Conservation (phyloP, 345 rosid species). For the Populus pruinosa region DNA sequence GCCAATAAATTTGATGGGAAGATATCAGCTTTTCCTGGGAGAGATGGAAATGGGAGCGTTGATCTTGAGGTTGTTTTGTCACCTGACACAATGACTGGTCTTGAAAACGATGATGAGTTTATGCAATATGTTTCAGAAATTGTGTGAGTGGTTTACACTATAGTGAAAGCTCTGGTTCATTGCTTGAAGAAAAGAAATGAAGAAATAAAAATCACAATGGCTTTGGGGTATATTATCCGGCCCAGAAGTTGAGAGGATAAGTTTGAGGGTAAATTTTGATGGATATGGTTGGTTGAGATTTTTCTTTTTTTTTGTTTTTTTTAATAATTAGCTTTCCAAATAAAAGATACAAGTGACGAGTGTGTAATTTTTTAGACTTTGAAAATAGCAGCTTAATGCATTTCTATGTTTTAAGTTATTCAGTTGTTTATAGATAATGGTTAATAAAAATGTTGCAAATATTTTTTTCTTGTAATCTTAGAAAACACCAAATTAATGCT, state of each 20-base stretch:
- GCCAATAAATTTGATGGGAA: constrained; percentile 96
- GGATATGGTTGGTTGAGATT: neutral
- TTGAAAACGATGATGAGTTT: constrained; percentile 67
- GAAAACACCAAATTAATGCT: too few relatives aligned
- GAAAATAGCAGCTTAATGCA: neutral
- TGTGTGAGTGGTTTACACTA: constrained; percentile 6
- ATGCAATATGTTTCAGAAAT: constrained; percentile 69
- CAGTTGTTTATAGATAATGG: too few relatives aligned
- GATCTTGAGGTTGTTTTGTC: constrained; percentile 90
- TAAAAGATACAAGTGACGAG: neutral
- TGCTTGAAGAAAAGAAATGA: neutral
- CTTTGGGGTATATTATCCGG: neutral
- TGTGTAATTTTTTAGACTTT: neutral
- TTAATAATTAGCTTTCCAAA: neutral
- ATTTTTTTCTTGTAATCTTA: too few relatives aligned
- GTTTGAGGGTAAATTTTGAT: neutral
- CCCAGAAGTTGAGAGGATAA: neutral
- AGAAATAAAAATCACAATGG: neutral
- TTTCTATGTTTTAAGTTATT: neutral
- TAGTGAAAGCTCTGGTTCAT: neutral
- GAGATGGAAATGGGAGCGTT: constrained; percentile 75
- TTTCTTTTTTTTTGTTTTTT: too few relatives aligned
- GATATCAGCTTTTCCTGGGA: constrained; percentile 83
- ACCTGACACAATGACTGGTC: constrained; percentile 60
- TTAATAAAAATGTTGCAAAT: too few relatives aligned